A percentile compares a stretch with the other conserved stretches of the same genome.
Evolutionary conservation across 441 rosid genomes (phyloP).

Genomic region (Isatis lusitanica): DNA sequence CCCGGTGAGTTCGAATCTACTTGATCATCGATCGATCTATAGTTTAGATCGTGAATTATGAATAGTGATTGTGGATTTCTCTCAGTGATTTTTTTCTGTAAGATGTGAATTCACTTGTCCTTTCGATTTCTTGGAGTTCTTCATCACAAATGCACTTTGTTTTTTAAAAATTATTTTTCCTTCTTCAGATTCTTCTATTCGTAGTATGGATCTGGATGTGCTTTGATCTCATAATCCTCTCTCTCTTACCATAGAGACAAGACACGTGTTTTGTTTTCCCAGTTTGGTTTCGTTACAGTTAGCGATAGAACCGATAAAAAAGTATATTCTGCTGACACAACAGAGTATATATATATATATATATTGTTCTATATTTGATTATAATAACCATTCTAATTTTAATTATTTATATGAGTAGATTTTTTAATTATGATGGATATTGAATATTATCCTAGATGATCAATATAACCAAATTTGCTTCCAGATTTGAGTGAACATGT

Average conservation of each 20-base stretch:
- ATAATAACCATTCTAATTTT: not conserved
- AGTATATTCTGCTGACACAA: not conserved
- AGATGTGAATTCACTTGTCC: not conserved
- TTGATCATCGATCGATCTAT: not conserved
- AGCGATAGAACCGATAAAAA: not conserved
- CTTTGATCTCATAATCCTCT: not conserved
- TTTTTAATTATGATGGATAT: not conserved
- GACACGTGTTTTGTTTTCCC: too few relatives aligned
- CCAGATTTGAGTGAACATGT: too few relatives aligned
- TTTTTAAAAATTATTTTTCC: not conserved
- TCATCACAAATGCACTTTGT: not conserved
- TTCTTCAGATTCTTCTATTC: not conserved
- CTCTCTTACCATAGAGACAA: too few relatives aligned
- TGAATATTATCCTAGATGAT: not conserved
- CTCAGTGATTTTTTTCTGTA: not conserved
- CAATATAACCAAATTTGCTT: not conserved
- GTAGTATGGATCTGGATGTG: not conserved
- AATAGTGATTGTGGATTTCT: not conserved
- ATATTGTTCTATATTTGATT: not conserved
- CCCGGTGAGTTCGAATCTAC: too few relatives aligned
- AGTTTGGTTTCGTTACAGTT: not conserved
- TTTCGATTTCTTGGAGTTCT: not conserved
- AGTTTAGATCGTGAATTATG: not conserved
- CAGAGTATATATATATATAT: not conserved
- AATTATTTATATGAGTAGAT: not conserved